Evolutionary conservation across 495 filamentous ascomycete species (phyloP), one percentile per base, ranked within the genome.

Genomic region (Margaritispora aquatica): DNA sequence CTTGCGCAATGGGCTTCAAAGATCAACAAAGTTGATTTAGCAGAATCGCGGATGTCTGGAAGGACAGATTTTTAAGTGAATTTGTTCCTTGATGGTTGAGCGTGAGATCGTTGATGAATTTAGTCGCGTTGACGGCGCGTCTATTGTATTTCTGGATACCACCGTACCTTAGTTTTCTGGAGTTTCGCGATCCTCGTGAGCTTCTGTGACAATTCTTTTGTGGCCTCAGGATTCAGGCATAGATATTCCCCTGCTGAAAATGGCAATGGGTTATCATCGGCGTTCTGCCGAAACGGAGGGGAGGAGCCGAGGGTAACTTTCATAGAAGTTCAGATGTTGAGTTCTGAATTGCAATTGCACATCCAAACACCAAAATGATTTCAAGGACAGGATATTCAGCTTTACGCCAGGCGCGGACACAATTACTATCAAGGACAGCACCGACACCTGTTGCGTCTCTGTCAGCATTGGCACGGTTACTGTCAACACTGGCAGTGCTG

Each of bases 401-500:
- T 38, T 65, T 82, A 61, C 75, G 79, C 68, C 78, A 77, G 59
- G 73, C 70, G 64, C 77, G 77, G 2, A 54, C 55, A 64, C 74
- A 74, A 54, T 61, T 64, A 24, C 51, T 51, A 38, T 20, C 55
- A 46, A 56, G 47, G 22, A 53, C 36, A 34, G 38, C 56, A 17
- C 52, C 62, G 34, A 57, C 59, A 20, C 53, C 55, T 22, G 54
- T 64, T 57, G 58, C 58, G 3, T 64, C 68, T 13, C 59, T 65
- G n/a, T 74, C 76, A 24, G 70, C 73, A 54, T 74, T 89, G 63
- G 77, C 82, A 66, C 83, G 90, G 64, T 78, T 96, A 54, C 79
- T 96, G 51, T 96, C 90, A 47, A 92, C 90, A 48, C 84, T 98
- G 36, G 92, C 92, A 38, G 75, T 97, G 47, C 85, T 98, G 61